Conservation (phyloP, 495 filamentous ascomycete species). For the Xylaria castorea region DNA sequence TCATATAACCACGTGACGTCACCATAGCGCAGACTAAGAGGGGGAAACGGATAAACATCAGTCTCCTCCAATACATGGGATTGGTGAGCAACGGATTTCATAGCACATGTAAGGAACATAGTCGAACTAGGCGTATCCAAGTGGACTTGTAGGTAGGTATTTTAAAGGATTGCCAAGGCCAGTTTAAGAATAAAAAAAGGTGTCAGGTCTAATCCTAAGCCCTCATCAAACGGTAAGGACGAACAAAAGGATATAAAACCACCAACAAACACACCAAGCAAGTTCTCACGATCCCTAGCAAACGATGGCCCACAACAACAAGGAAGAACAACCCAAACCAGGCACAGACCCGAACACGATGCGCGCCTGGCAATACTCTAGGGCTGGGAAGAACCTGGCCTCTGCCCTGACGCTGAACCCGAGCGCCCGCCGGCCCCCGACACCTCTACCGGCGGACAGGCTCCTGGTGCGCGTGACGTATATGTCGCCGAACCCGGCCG, state of each 20-base stretch:
- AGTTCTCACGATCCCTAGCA: background rate
- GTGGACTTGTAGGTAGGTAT: background rate
- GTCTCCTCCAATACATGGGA: background rate
- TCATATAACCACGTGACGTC: background rate
- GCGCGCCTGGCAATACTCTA: constrained; percentile 25
- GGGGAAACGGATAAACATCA: background rate
- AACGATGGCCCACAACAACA: constrained; percentile 8
- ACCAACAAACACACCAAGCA: background rate
- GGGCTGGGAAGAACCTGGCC: constrained; percentile 5
- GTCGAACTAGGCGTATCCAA: background rate
- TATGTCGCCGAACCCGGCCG: constrained; percentile 69
- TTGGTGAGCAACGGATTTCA: background rate
- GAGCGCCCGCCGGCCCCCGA: constrained; percentile 5
- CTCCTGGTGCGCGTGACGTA: constrained; percentile 64
- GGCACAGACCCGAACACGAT: background rate
- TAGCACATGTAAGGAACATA: background rate
- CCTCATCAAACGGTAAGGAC: background rate
- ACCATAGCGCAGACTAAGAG: constrained; percentile 6
- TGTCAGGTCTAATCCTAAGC: background rate
- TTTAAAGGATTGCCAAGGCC: background rate
- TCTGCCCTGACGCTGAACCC: constrained; percentile 6
- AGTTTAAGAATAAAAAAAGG: background rate
- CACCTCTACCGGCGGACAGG: constrained; percentile 46
- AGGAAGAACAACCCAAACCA: background rate
- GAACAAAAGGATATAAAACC: background rate